Conservation (phyloP, 192 early-diverging fungal genomes). For the Coemansia sp. region DNA sequence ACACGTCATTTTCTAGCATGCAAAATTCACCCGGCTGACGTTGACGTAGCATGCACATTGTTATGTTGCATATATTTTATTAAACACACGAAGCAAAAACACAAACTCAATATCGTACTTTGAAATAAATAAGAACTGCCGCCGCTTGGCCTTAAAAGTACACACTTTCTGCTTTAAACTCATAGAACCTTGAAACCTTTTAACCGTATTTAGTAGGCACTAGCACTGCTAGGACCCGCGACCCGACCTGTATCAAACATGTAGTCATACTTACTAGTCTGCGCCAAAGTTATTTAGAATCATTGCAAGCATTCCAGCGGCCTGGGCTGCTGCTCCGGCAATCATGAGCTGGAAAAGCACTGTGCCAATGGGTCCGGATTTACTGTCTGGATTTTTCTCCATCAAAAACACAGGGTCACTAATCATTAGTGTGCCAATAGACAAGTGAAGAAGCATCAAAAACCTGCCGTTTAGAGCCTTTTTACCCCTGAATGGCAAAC, state of each 20-base stretch:
- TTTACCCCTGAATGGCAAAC: background rate
- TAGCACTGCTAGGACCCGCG: too few relatives aligned
- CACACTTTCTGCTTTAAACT: background rate
- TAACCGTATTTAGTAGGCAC: too few relatives aligned
- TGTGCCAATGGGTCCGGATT: background rate
- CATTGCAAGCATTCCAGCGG: background rate
- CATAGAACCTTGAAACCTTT: background rate
- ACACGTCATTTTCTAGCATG: too few relatives aligned
- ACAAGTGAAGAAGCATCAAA: slow-evolving; percentile 1
- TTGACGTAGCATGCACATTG: too few relatives aligned
- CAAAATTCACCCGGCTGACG: too few relatives aligned
- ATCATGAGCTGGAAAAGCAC: slow-evolving; percentile 12
- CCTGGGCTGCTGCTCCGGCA: slow-evolving; percentile 12
- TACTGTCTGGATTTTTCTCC: background rate
- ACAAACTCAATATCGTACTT: too few relatives aligned
- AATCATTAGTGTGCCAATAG: slow-evolving; percentile 12
- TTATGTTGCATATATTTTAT: too few relatives aligned
- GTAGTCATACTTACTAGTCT: background rate
- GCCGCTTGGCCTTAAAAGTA: background rate
- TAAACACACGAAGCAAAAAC: too few relatives aligned
- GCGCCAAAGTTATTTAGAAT: background rate
- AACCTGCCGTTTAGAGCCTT: background rate
- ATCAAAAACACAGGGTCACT: slow-evolving; percentile 16
- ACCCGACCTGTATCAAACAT: too few relatives aligned
- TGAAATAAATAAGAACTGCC: too few relatives aligned